These are phyloP conservation scores for Candida incommunis DNA, from an alignment of 805 yeast species.

Conservation along the genomic window DNA sequence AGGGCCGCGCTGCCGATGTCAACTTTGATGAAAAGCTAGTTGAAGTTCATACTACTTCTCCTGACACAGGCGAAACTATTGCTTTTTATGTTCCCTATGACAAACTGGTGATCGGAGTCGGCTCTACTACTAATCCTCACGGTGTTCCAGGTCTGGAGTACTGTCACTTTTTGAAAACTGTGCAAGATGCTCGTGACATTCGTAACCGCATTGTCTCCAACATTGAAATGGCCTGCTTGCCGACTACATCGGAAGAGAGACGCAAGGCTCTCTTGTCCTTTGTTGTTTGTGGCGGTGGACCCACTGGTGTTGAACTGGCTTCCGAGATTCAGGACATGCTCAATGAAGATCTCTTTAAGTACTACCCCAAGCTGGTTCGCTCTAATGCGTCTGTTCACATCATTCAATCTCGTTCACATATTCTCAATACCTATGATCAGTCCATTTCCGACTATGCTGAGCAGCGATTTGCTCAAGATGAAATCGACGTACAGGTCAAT, in stretches of 20 bases:
- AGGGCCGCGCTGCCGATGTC: slow-evolving; percentile 46
- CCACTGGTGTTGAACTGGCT: slow-evolving; percentile 63
- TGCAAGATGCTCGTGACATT: slow-evolving; percentile 46
- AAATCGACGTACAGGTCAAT: slow-evolving; percentile 47
- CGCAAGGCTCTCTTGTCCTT: slow-evolving; percentile 46
- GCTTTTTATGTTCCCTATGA: slow-evolving; percentile 58
- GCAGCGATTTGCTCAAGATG: slow-evolving; percentile 46
- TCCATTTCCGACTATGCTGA: slow-evolving; percentile 51
- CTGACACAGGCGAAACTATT: slow-evolving; percentile 24
- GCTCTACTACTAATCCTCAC: slow-evolving; percentile 54
- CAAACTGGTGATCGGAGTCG: slow-evolving; percentile 53
- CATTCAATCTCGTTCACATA: slow-evolving; percentile 54
- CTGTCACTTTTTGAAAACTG: slow-evolving; percentile 49
- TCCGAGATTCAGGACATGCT: slow-evolving; percentile 55
- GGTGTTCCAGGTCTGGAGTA: slow-evolving; percentile 57
- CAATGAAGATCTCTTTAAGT: slow-evolving; percentile 45
- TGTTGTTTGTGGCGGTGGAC: slow-evolving; percentile 65
- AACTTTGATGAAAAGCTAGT: slow-evolving; percentile 42
- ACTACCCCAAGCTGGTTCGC: slow-evolving; percentile 45
- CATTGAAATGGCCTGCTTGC: slow-evolving; percentile 49
- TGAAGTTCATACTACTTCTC: slow-evolving; percentile 36
- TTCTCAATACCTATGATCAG: slow-evolving; percentile 55
- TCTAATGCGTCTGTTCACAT: slow-evolving; percentile 54
- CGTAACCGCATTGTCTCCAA: slow-evolving; percentile 40
- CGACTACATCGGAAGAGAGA: slow-evolving; percentile 49